Conservation (phyloP, 2,329 filamentous ascomycete species). For the Tolypocladium ovalisporum region DNA sequence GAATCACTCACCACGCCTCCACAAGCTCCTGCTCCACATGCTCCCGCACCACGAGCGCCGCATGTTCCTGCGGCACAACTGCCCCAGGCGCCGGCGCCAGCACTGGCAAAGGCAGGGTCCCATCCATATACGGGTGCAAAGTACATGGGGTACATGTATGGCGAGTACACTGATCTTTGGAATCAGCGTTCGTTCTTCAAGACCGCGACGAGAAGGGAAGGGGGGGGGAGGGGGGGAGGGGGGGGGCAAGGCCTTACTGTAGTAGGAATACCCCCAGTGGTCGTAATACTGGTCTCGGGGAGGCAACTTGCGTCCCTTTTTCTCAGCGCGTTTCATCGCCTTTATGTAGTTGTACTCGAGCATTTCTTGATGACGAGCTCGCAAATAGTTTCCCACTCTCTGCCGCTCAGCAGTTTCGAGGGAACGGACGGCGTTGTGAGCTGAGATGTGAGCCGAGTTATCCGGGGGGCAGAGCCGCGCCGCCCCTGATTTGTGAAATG, state of each 20-base stretch:
- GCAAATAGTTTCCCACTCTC: background rate
- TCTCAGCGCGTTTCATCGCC: constrained; percentile 37
- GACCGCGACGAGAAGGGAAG: background rate
- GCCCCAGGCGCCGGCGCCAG: constrained; percentile 25
- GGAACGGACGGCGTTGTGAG: constrained; percentile 53
- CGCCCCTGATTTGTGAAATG: constrained; percentile 35
- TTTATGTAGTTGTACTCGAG: constrained; percentile 47
- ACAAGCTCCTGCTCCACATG: constrained; percentile 10
- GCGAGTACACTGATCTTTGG: constrained; percentile 27
- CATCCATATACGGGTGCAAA: constrained; percentile 30
- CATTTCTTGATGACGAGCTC: constrained; percentile 14
- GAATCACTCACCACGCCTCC: background rate
- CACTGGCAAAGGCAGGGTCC: constrained; percentile 22
- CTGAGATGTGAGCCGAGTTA: constrained; percentile 58
- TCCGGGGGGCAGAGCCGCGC: constrained; percentile 41
- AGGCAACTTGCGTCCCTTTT: constrained; percentile 37
- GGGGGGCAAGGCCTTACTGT: constrained; percentile 19
- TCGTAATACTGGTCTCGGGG: constrained; percentile 36
- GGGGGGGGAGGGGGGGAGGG: too few species aligned
- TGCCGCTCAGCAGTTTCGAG: constrained; percentile 4
- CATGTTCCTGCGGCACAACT: constrained; percentile 37
- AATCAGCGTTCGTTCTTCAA: background rate
- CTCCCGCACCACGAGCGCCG: constrained; percentile 26
- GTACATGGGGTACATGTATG: constrained; percentile 31
- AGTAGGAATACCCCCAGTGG: constrained; percentile 44